Percentiles rank a stretch among this genome's conserved stretches.
Evolutionary conservation across 208 protist species (phyloP).

Genomic region (Endotrypanum monterogeii): DNA sequence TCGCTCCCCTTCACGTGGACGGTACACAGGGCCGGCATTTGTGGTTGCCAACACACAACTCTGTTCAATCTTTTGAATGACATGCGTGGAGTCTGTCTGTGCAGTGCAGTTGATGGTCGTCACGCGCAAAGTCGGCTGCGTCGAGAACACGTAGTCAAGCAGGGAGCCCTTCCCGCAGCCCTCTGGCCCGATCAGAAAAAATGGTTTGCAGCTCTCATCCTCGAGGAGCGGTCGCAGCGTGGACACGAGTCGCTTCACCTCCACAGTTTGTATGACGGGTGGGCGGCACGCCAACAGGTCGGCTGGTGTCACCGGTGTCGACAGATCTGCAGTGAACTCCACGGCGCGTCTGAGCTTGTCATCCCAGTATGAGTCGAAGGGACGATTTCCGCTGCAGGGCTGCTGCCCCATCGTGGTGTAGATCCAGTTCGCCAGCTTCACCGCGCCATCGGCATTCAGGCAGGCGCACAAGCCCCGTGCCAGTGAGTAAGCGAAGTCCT

Average conservation of each 20-base stretch:
- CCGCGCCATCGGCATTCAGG: conserved; percentile 49
- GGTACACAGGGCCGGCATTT: conserved; percentile 87
- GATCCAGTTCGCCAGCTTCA: conserved; percentile 78
- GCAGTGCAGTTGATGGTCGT: conserved; percentile 95
- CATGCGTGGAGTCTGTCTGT: conserved; percentile 92
- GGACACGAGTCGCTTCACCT: conserved; percentile 87
- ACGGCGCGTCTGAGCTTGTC: conserved; percentile 44
- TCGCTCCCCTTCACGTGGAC: conserved; percentile 94
- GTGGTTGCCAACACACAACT: conserved; percentile 88
- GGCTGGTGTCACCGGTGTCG: conserved; percentile 45
- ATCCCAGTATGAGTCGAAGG: conserved; percentile 90
- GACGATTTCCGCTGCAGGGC: conserved; percentile 67
- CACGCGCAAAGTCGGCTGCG: conserved; percentile 45
- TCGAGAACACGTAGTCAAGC: conserved; percentile 82
- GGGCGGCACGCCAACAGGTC: conserved; percentile 56
- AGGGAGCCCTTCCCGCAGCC: conserved; percentile 94
- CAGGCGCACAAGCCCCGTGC: conserved; percentile 61
- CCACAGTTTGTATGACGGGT: conserved; percentile 89
- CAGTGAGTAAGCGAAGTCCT: conserved; percentile 78
- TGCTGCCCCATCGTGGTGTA: conserved; percentile 83
- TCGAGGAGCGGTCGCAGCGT: conserved; percentile 90
- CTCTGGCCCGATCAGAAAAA: conserved; percentile 97
- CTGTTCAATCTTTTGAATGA: conserved; percentile 96
- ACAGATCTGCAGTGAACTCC: conserved; percentile 71
- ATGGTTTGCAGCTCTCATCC: conserved; percentile 68